Evolutionary conservation across 495 filamentous ascomycete genomes (phyloP).

Genomic region (Mycothermus thermophilus): DNA sequence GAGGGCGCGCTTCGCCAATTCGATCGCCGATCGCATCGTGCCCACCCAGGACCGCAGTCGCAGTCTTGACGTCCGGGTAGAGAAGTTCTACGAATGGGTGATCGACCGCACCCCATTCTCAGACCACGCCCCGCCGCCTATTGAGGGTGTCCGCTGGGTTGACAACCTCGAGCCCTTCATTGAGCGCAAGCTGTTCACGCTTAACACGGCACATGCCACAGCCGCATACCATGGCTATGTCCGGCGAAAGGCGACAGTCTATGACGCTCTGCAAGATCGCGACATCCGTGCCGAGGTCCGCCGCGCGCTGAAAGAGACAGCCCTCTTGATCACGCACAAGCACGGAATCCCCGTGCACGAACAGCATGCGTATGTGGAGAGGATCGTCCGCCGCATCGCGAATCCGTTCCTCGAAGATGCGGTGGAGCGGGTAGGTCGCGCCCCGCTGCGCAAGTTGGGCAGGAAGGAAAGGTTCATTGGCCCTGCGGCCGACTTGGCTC

Average conservation of each 20-base stretch:
- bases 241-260: slow-evolving; percentile 68
- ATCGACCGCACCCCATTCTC: slow-evolving; percentile 76
- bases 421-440: slow-evolving; percentile 90
- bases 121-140: slow-evolving; percentile 38
- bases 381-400: slow-evolving; percentile 81
- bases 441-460: slow-evolving; percentile 80
- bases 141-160: slow-evolving; percentile 85
- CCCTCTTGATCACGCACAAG: slow-evolving; percentile 70
- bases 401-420: slow-evolving; percentile 91
- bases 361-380: slow-evolving; percentile 80
- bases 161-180: slow-evolving; percentile 87
- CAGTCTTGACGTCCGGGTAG: slow-evolving; percentile 83
- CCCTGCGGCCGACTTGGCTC: slow-evolving; percentile 71
- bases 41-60: slow-evolving; percentile 66
- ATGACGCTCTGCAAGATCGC: slow-evolving; percentile 57
- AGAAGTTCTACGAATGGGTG: slow-evolving; percentile 98
- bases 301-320: slow-evolving; percentile 66
- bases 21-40: slow-evolving; percentile 94
- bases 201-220: slow-evolving; percentile 97
- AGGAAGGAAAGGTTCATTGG: slow-evolving; percentile 93
- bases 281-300: slow-evolving; percentile 63
- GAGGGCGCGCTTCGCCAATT: slow-evolving; percentile 80
- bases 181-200: slow-evolving; percentile 97
- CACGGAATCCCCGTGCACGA: slow-evolving; percentile 63
- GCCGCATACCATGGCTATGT: slow-evolving; percentile 90